Conservation (phyloP, 2,329 filamentous ascomycete species). For the Thyridium curvatum region DNA sequence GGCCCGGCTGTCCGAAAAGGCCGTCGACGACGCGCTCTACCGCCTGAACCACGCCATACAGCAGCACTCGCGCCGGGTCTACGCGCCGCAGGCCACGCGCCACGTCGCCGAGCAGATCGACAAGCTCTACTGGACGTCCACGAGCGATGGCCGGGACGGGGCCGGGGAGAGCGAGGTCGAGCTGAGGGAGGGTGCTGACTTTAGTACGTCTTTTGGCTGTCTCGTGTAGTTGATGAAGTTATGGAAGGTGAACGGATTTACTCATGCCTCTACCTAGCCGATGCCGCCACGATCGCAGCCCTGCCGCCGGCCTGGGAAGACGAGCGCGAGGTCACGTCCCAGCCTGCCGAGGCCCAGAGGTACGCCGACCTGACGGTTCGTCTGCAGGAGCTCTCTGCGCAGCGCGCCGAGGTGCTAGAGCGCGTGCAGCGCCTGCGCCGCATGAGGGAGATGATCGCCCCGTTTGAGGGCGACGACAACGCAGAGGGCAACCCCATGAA, state of each 20-base stretch:
- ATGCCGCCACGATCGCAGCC: conserved; percentile 33
- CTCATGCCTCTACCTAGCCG: conserved; percentile 20
- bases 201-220: conserved; percentile 28
- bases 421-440: conserved; percentile 37
- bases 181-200: conserved; percentile 33
- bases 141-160: conserved; percentile 32
- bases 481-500: not conserved
- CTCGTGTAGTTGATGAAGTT: conserved; percentile 1
- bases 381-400: conserved; percentile 43
- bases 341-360: conserved; percentile 40
- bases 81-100: conserved; percentile 61
- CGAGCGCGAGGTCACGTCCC: conserved; percentile 24
- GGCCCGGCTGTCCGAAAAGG: conserved; percentile 36
- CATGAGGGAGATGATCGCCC: conserved; percentile 44
- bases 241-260: not conserved
- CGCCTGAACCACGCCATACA: conserved; percentile 56
- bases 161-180: conserved; percentile 22
- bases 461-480: conserved; percentile 28
- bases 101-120: conserved; percentile 71
- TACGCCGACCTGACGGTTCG: conserved; percentile 44
- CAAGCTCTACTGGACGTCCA: conserved; percentile 50
- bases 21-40: conserved; percentile 50
- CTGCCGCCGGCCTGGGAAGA: conserved; percentile 42
- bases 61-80: conserved; percentile 60
- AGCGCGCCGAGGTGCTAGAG: conserved; percentile 26